Evolutionary conservation across 2,329 filamentous ascomycete species (phyloP).

Genomic region (Aspergillus fischeri): DNA sequence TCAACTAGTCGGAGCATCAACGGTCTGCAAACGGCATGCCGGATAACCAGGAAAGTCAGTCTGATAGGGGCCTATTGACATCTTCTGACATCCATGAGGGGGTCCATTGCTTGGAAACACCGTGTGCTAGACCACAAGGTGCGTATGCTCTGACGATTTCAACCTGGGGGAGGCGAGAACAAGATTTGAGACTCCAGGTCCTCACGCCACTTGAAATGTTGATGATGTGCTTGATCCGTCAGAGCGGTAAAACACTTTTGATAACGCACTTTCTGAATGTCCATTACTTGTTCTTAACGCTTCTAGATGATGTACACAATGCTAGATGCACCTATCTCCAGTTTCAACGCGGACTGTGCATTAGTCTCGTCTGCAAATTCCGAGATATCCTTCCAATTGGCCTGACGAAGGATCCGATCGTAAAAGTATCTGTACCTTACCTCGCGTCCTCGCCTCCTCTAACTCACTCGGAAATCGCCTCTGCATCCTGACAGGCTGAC

Average conservation of each 20-base stretch:
- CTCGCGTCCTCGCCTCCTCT: not conserved
- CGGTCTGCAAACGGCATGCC: not conserved
- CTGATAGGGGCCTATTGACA: not conserved
- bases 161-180: not conserved
- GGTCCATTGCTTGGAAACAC: not conserved
- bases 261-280: not conserved
- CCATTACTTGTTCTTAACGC: not conserved
- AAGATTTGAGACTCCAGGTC: not conserved
- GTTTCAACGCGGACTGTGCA: constrained; percentile 1
- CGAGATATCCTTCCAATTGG: constrained; percentile 1
- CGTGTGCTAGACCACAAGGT: not conserved
- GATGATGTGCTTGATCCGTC: not conserved
- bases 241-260: not conserved
- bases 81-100: not conserved
- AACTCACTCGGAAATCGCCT: constrained; percentile 5
- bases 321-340: not conserved
- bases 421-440: constrained; percentile 9
- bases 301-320: not conserved
- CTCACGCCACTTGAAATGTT: not conserved
- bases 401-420: constrained; percentile 3
- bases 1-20: not conserved
- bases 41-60: not conserved
- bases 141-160: not conserved
- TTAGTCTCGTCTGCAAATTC: not conserved
- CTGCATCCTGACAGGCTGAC: not conserved